Conservation (phyloP, 139 green algal species). For the Chlorella sp. region DNA sequence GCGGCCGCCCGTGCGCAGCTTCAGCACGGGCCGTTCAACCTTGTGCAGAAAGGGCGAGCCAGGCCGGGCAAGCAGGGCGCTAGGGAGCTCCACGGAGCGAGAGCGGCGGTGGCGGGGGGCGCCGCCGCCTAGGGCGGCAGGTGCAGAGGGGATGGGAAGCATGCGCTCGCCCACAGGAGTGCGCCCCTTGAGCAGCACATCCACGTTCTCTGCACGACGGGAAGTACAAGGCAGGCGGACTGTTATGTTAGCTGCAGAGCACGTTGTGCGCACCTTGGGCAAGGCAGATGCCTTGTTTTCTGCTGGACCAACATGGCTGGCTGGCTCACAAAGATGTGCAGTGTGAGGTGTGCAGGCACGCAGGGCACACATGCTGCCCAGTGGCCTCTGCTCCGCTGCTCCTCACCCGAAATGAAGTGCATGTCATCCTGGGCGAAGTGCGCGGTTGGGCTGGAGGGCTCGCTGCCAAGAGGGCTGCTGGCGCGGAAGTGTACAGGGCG, state of each 20-base stretch:
- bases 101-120: neutral
- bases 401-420: neutral
- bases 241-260: too few relatives aligned
- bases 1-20: neutral
- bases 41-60: constrained; percentile 4
- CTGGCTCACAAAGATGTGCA: too few relatives aligned
- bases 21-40: neutral
- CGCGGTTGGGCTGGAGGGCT: neutral
- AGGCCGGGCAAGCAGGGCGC: neutral
- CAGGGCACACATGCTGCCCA: too few relatives aligned
- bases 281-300: too few relatives aligned
- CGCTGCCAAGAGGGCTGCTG: neutral
- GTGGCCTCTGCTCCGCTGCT: too few relatives aligned
- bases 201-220: constrained; percentile 4
- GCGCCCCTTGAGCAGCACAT: constrained; percentile 20
- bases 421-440: neutral
- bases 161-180: neutral
- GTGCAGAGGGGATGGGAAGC: neutral
- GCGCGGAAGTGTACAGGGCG: neutral
- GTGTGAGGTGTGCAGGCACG: too few relatives aligned
- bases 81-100: neutral
- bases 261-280: too few relatives aligned
- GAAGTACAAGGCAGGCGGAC: too few relatives aligned
- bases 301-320: too few relatives aligned
- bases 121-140: neutral